Conservation (phyloP, 495 filamentous ascomycete species). For the Hyphodiscus hymeniophilus region DNA sequence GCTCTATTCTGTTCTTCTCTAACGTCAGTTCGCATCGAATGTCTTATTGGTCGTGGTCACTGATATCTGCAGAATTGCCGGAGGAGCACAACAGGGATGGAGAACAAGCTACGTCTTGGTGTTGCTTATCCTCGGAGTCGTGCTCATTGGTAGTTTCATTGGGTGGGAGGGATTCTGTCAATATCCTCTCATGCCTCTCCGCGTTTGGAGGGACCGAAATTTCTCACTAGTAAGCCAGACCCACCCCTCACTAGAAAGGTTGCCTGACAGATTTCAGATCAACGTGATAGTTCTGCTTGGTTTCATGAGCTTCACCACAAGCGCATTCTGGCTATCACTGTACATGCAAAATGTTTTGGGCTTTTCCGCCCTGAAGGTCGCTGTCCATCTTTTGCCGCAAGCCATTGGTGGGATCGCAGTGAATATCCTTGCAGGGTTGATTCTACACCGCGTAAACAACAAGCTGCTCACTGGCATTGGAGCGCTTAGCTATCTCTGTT, state of each 20-base stretch:
- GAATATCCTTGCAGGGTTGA: slow-evolving; percentile 39
- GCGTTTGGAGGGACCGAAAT: slow-evolving; percentile 36
- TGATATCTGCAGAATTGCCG: slow-evolving; percentile 24
- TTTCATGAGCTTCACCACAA: slow-evolving; percentile 41
- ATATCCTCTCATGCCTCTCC: slow-evolving; percentile 45
- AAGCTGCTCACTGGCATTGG: slow-evolving; percentile 41
- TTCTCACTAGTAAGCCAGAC: slow-evolving; percentile 41
- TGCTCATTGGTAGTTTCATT: slow-evolving; percentile 46
- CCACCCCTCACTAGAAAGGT: neutral
- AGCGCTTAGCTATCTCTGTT: slow-evolving; percentile 32
- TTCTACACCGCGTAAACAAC: slow-evolving; percentile 42
- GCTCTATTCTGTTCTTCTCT: slow-evolving; percentile 56
- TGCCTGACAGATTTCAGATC: slow-evolving; percentile 32
- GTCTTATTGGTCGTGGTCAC: slow-evolving; percentile 1
- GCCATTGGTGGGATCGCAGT: slow-evolving; percentile 43
- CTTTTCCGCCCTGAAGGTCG: slow-evolving; percentile 41
- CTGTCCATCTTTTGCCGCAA: slow-evolving; percentile 47
- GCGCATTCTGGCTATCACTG: slow-evolving; percentile 45
- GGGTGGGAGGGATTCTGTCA: slow-evolving; percentile 48
- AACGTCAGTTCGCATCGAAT: slow-evolving; percentile 37
- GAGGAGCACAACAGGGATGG: slow-evolving; percentile 29
- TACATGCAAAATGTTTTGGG: slow-evolving; percentile 47
- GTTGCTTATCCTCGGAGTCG: slow-evolving; percentile 50
- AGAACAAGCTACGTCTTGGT: slow-evolving; percentile 49
- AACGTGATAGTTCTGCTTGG: slow-evolving; percentile 42